phyloP scores from a whole-genome alignment of 108 stramenopile species.

The Nitzschia sp. region DNA sequence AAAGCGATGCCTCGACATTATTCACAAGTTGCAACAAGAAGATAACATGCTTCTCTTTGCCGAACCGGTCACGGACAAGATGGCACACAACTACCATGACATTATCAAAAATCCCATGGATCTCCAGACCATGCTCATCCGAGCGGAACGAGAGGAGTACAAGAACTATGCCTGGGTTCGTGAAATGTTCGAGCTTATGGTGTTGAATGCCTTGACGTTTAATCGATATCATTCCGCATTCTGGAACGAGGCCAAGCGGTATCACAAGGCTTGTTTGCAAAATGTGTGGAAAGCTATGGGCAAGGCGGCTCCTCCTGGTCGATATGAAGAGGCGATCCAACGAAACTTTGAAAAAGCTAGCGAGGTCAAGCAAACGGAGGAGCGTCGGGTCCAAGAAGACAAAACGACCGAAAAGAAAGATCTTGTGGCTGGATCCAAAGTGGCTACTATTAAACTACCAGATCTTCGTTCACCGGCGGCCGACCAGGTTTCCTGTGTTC shows the following conservation, averaged over 20 bases:
- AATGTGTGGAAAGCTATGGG: slow-evolving; percentile 47
- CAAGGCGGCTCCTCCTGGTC: slow-evolving; percentile 52
- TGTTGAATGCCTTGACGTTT: slow-evolving; percentile 82
- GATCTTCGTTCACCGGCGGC: slow-evolving; percentile 36
- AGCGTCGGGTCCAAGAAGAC: slow-evolving; percentile 56
- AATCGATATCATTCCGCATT: slow-evolving; percentile 56
- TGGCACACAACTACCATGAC: slow-evolving; percentile 91
- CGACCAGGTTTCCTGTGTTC: slow-evolving; percentile 63
- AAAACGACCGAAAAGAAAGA: slow-evolving; percentile 64
- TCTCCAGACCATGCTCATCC: slow-evolving; percentile 83
- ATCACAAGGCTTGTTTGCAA: slow-evolving; percentile 39
- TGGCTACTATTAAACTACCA: slow-evolving; percentile 41
- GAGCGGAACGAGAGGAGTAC: slow-evolving; percentile 60
- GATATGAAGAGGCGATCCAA: slow-evolving; percentile 42
- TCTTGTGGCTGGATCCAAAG: slow-evolving; percentile 55
- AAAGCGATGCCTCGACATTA: slow-evolving; percentile 43
- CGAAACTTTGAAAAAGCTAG: slow-evolving; percentile 42
- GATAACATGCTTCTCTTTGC: slow-evolving; percentile 74
- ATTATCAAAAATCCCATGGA: slow-evolving; percentile 95
- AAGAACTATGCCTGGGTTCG: slow-evolving; percentile 72
- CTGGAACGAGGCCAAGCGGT: slow-evolving; percentile 73
- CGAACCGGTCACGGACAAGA: slow-evolving; percentile 78
- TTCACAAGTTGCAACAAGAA: slow-evolving; percentile 46
- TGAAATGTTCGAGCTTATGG: slow-evolving; percentile 83
- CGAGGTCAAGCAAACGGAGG: slow-evolving; percentile 49